A percentile compares a stretch with the other conserved stretches of the same genome.
These are phyloP conservation scores for Gastrodia elata DNA, from an alignment of 106 monocot genomes.

Conservation along the genomic window DNA sequence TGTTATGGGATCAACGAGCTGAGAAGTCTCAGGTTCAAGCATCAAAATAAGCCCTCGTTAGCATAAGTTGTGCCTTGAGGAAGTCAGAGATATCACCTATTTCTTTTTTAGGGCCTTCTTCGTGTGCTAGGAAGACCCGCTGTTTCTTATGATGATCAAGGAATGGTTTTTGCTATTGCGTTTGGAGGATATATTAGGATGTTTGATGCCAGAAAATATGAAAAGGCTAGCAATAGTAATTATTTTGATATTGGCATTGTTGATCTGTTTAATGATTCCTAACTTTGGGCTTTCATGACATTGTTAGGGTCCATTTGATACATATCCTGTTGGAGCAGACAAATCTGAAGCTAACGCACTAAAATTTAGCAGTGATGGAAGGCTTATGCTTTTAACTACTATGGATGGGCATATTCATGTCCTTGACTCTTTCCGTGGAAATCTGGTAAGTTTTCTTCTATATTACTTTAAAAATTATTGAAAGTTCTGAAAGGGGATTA, in stretches of 20 bases:
- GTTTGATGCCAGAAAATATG: conserved; percentile 86
- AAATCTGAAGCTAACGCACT: conserved; percentile 82
- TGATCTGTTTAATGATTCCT: neutral
- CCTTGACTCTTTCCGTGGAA: conserved; percentile 89
- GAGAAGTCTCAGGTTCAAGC: conserved; percentile 83
- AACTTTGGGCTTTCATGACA: conserved; percentile 4
- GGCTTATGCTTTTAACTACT: conserved; percentile 81
- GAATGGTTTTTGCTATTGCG: conserved; percentile 85
- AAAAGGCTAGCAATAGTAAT: conserved; percentile 36
- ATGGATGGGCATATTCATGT: conserved; percentile 80
- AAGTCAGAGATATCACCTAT: neutral
- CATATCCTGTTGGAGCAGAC: conserved; percentile 64
- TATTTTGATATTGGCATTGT: neutral
- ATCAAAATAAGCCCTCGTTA: neutral
- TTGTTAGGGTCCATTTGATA: conserved; percentile 87
- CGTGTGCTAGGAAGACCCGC: conserved; percentile 94
- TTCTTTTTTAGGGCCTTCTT: conserved; percentile 57
- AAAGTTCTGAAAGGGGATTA: no score
- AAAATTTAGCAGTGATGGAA: conserved; percentile 92
- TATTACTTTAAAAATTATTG: neutral
- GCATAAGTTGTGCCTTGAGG: neutral
- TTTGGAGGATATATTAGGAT: conserved; percentile 74
- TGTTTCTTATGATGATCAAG: conserved; percentile 96
- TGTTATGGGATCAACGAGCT: conserved; percentile 91
- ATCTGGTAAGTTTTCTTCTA: conserved; percentile 34